Percentiles rank a stretch among this genome's conserved stretches.
phyloP scores from a whole-genome alignment of 768 basidiomycete genomes.

The Tricholoma furcatifolium region DNA sequence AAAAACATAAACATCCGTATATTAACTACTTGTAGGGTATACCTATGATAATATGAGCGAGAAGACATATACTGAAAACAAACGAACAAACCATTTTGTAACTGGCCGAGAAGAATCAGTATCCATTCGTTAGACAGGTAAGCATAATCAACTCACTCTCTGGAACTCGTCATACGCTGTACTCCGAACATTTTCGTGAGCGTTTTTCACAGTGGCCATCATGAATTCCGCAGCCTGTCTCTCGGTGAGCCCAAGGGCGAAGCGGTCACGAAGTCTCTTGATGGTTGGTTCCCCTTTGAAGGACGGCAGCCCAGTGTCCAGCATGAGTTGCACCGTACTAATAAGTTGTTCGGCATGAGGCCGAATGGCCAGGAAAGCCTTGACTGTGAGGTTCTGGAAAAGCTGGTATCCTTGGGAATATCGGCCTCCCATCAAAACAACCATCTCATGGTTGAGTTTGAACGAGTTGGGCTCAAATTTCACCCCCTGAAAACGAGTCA shows the following conservation, averaged over 20 bases:
- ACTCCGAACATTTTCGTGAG: conserved; percentile 92
- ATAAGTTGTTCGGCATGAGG: conserved; percentile 90
- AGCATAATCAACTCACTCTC: conserved; percentile 47
- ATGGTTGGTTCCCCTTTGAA: conserved; percentile 98
- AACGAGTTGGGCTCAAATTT: conserved; percentile 99
- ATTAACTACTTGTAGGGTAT: conserved; percentile 41
- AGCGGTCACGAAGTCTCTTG: conserved; percentile 81
- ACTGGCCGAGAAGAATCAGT: conserved; percentile 17
- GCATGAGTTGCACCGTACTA: conserved; percentile 88
- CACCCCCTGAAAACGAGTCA: conserved; percentile 62
- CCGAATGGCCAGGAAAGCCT: conserved; percentile 96
- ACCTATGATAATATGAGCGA: conserved; percentile 24
- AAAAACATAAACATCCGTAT: neutral
- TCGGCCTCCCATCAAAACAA: conserved; percentile 93
- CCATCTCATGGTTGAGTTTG: conserved; percentile 99
- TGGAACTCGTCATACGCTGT: conserved; percentile 97
- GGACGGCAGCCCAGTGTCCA: conserved; percentile 90
- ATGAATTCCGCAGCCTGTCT: conserved; percentile 93
- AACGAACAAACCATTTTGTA: conserved; percentile 36
- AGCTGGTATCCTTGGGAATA: conserved; percentile 92
- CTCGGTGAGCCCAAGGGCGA: conserved; percentile 79
- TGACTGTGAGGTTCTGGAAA: conserved; percentile 91
- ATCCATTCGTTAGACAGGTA: neutral
- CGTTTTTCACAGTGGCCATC: conserved; percentile 85
- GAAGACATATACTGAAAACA: neutral